Base-by-base conservation (phyloP, 2,329 filamentous ascomycete species). In the Penicillium italicum region DNA sequence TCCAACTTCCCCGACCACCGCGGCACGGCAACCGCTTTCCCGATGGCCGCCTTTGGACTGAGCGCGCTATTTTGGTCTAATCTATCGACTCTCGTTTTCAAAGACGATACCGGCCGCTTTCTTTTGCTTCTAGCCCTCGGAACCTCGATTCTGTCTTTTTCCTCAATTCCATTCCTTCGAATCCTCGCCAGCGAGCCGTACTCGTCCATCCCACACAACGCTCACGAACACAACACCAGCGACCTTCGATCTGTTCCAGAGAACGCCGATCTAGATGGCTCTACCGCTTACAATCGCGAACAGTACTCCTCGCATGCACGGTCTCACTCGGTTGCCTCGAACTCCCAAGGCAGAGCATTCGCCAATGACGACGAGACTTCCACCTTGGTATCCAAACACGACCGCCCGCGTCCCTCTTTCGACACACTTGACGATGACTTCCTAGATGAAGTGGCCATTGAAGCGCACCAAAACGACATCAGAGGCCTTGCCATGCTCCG, bases 1-100 rank as follows among this genome's bases (percentile, higher is more conserved):
- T 82, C 94, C 62, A 97, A 97, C 74, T 97, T 92, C 85, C 93
- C 93, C 12, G 84, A 87, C 56, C 88, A 96, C 71, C 85, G 94
- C 61, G 94, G 94, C 53, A 96, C 93, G 4, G 94, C 94, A 6
- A 97, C 94, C 6, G 92, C 92, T 1, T 94, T 97, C 66, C 93
- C 94, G 6, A 76, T 97, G 53, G 90, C 94, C 54, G 92, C 90
- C 3, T 97, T 97, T 69, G 94, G 94, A 3, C 77, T 99, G 55
- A 97, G 92, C 71, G 94, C 94, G 52, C 94, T 99, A 76, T 96
- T 97, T 78, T 99, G 97, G 76, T 93, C 94, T 0, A 81, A 87
- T 2, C 75, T 95, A 33, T 90, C 91, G 22, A 84, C 85, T 18
- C 69, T 95, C 44, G 77, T 90, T 38, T 92, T 96, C 69, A 89